Evolutionary conservation across 2,329 filamentous ascomycete species (phyloP).

Genomic region (Trichoderma koningiopsis): DNA sequence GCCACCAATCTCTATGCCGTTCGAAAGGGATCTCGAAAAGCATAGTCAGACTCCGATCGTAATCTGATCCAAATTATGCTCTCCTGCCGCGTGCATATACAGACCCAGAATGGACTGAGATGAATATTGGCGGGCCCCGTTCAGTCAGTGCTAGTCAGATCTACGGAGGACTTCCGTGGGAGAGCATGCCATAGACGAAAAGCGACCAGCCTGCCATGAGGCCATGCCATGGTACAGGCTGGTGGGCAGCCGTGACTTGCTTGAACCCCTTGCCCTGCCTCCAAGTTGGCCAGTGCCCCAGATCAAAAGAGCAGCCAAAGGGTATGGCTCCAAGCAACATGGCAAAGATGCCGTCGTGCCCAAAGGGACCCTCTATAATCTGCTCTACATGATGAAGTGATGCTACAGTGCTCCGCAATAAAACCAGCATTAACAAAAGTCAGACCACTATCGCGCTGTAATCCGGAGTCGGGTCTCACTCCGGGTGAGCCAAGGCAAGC

Average conservation of each 20-base stretch:
- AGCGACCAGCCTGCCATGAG: constrained; percentile 17
- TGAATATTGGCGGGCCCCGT: constrained; percentile 15
- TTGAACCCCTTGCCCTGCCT: constrained; percentile 6
- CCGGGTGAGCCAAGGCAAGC: not conserved
- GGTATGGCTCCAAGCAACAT: not conserved
- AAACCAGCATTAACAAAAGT: not conserved
- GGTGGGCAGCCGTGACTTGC: constrained; percentile 16
- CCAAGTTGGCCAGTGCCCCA: constrained; percentile 8
- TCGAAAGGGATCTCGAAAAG: not conserved
- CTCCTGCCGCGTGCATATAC: constrained; percentile 14
- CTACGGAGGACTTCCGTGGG: constrained; percentile 16
- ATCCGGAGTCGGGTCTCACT: constrained; percentile 1
- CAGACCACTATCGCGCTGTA: constrained; percentile 3
- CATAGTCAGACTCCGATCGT: constrained; percentile 11
- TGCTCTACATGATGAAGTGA: not conserved
- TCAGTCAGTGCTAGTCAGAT: constrained; percentile 10
- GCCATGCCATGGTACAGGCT: constrained; percentile 10
- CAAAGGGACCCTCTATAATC: not conserved
- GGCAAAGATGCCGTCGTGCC: not conserved
- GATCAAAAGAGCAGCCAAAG: constrained; percentile 13
- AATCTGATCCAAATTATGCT: constrained; percentile 21
- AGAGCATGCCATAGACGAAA: constrained; percentile 3
- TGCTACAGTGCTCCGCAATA: not conserved
- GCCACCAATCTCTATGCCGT: constrained; percentile 9
- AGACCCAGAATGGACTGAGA: constrained; percentile 1